Evolutionary conservation across 1,284 basidiomycete species (phyloP).

Genomic region (Trichosporon sp.): DNA sequence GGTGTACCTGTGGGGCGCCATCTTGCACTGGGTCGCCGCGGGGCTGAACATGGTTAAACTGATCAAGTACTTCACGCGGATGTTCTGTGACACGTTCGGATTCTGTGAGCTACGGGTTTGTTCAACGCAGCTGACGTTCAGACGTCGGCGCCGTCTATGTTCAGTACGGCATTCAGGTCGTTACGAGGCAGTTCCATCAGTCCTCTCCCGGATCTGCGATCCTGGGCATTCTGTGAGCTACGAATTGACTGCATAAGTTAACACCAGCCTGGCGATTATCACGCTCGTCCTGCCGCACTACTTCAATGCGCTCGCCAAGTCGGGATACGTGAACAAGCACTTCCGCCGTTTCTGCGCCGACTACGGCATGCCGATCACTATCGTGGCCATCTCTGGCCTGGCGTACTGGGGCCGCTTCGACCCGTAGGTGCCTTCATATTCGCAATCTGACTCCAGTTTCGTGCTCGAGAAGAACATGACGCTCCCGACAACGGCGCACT

Average conservation of each 20-base stretch:
- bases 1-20: conserved; percentile 92
- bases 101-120: conserved; percentile 58
- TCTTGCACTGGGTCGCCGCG: conserved; percentile 86
- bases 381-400: conserved; percentile 71
- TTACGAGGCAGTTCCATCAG: conserved; percentile 70
- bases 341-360: conserved; percentile 75
- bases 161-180: conserved; percentile 79
- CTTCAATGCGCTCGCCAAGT: conserved; percentile 68
- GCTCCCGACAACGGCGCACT: conserved; percentile 65
- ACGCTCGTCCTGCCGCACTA: conserved; percentile 74
- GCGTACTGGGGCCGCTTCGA: conserved; percentile 84
- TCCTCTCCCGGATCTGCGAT: conserved; percentile 63
- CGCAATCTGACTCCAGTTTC: conserved; percentile 34
- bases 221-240: conserved; percentile 63
- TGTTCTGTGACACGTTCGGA: conserved; percentile 92
- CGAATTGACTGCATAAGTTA: background rate
- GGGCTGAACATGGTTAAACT: conserved; percentile 81
- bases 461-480: conserved; percentile 65
- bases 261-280: conserved; percentile 67
- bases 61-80: conserved; percentile 79
- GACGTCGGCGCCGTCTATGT: conserved; percentile 73
- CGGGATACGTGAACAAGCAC: conserved; percentile 70
- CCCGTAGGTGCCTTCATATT: conserved; percentile 30
- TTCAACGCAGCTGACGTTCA: background rate
- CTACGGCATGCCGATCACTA: conserved; percentile 85